Conservation (phyloP, 805 yeast genomes). For the Osmozyma mogii region DNA sequence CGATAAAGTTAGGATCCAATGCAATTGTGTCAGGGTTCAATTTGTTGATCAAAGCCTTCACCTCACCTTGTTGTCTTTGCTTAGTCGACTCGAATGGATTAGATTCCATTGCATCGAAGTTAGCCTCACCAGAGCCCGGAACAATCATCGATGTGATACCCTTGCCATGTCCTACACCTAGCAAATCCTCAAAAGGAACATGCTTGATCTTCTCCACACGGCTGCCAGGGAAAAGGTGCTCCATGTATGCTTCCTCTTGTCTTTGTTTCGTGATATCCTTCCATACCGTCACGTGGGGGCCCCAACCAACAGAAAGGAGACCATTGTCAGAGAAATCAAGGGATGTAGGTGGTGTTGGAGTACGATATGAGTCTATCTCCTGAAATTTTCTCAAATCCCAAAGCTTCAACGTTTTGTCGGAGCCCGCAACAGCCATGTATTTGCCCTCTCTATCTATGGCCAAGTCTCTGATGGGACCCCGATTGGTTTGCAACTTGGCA, state of each 20-base stretch:
- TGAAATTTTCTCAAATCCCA: slow-evolving; percentile 90
- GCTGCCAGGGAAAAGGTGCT: slow-evolving; percentile 75
- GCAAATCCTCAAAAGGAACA: slow-evolving; percentile 95
- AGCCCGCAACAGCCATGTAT: slow-evolving; percentile 90
- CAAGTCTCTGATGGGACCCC: slow-evolving; percentile 82
- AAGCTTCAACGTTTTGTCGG: slow-evolving; percentile 74
- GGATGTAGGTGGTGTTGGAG: slow-evolving; percentile 81
- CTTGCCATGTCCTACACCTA: slow-evolving; percentile 75
- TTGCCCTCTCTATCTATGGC: slow-evolving; percentile 88
- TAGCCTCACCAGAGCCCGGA: slow-evolving; percentile 98
- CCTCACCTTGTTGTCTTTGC: slow-evolving; percentile 92
- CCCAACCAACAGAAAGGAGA: slow-evolving; percentile 84
- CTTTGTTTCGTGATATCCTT: slow-evolving; percentile 67
- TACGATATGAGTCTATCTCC: slow-evolving; percentile 60
- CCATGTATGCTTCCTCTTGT: slow-evolving; percentile 87
- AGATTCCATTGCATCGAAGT: slow-evolving; percentile 85
- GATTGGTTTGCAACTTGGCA: slow-evolving; percentile 69
- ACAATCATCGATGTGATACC: slow-evolving; percentile 82
- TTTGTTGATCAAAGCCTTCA: slow-evolving; percentile 76
- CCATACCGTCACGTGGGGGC: slow-evolving; percentile 93
- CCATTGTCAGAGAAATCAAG: slow-evolving; percentile 83
- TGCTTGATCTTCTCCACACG: slow-evolving; percentile 59
- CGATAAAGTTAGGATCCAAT: slow-evolving; percentile 81
- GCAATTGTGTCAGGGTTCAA: slow-evolving; percentile 88
- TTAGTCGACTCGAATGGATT: slow-evolving; percentile 89